These are phyloP conservation scores for Erodium trifolium DNA, from an alignment of 441 rosid species.

Conservation along the genomic window DNA sequence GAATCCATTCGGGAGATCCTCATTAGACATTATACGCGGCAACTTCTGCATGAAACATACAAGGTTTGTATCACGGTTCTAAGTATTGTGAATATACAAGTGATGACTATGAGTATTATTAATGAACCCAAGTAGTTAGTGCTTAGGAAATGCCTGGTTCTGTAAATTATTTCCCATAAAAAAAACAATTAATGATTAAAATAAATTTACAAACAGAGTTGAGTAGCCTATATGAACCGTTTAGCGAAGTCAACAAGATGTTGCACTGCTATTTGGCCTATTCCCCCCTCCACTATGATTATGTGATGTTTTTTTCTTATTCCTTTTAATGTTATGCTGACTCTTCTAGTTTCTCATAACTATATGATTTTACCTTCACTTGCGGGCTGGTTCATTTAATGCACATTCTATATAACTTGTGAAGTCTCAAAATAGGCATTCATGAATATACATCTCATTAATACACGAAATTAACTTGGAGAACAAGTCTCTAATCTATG, in stretches of 20 bases:
- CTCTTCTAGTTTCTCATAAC: no score
- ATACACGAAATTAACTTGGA: background rate
- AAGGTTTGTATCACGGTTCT: conserved; percentile 44
- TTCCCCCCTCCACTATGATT: no score
- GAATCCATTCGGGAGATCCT: conserved; percentile 89
- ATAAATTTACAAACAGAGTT: background rate
- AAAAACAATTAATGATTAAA: background rate
- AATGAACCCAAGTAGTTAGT: background rate
- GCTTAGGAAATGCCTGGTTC: background rate
- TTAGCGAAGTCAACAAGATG: no score
- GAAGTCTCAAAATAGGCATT: background rate
- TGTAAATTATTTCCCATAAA: background rate
- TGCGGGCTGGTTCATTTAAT: no score
- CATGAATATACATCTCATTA: background rate
- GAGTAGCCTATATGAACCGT: background rate
- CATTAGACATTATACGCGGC: conserved; percentile 73
- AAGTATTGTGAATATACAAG: background rate
- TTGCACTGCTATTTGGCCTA: no score
- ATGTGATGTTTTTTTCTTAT: no score
- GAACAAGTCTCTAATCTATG: background rate
- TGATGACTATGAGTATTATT: background rate
- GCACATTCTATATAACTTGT: background rate
- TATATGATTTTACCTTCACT: no score
- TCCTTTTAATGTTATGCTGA: no score
- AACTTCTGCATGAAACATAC: conserved; percentile 92